Base-by-base conservation (phyloP, 2,329 filamentous ascomycete genomes). In the Dactylellina sp. region DNA sequence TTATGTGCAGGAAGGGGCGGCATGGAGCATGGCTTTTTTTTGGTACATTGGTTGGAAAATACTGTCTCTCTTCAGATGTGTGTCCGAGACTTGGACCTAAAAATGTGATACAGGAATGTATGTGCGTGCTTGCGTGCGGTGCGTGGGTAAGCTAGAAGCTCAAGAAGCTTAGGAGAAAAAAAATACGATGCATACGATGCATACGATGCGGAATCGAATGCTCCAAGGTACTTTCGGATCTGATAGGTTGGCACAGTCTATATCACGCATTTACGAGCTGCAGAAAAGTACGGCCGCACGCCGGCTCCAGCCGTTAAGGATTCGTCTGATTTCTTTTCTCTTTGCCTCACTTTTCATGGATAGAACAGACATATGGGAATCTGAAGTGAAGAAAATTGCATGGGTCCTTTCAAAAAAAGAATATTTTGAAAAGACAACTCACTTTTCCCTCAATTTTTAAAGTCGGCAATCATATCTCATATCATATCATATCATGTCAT, bases 241-340 rank as follows among this genome's bases (percentile, higher is more conserved):
- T 68, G 62, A 66, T 66, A 66, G 62, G 62, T 35, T 39, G 42
- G 14, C 7, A 9, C 5, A 32, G 9, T 56, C 37, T 42, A 57
- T 49, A 49, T 66, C 52, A 50, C 62, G 42, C 52, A 66, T 2
- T 53, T 37, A 57, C 60, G 49, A 64, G 60, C 47, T 22, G 40
- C 20, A 22, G 44, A 20, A 56, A 24, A 12, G 28, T 32, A 32
- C 28, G 28, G 50, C 40, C 32, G 63, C 53, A 64, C 60, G 39
- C 47, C 63, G 63, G 63, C 46, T 68, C 53, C 44, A 68, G 63
- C 63, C 63, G 63, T 68, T 32, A 47, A 53, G 40, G 63, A 68
- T 68, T 68, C 63, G 46, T 68, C 63, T 60, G 63, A 68, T 44
- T 53, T 68, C 46, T 44, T 14, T 53, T 40, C 18, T 60, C 24